Evolutionary conservation across 768 basidiomycete species (phyloP), one percentile per base, ranked within the genome.

Genomic region (Lyophyllum atratum): DNA sequence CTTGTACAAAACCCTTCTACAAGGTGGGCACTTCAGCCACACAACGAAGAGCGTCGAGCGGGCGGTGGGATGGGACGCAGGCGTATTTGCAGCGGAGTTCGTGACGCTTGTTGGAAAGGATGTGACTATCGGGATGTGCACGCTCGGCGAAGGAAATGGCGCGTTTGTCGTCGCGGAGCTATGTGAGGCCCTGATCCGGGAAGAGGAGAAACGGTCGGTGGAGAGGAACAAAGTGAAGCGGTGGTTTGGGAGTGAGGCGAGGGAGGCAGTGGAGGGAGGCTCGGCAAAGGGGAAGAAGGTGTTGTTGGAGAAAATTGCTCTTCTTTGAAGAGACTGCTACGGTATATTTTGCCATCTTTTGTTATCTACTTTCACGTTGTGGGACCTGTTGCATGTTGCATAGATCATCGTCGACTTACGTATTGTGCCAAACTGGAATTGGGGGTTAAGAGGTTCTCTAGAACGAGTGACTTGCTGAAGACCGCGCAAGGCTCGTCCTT

Each of bases 21-120:
- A 95, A 67, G 95, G 95, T 5, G 95, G 95, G 0, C 93, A 95
- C 68, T 97, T 86, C 72, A 86, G 85, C 58, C 87, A 85, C 29
- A 68, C 80, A 0, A 80, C 84, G 2, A 78, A 79, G 21, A 59
- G 79, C 2, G 75, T 95, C 34, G 80, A 82, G 29, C 78, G 70
- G 7, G 76, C 81, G 2, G 63, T 80, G 2, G 61, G 70, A 1
- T 93, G 87, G 79, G 83, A 86, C 19, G 74, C 87, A 0, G 66
- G 71, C 1, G 72, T 70, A 1, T 93, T 93, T 59, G 90, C 89
- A 0, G 70, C 72, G 3, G 67, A 72, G 11, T 89, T 92, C 65
- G 70, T 89, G 22, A 68, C 76, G 14, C 62, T 72, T 3, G 82
- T 90, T 0, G 85, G 84, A 11, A 66, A 75, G 64, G 81, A 85